These are phyloP conservation scores for Ustilago curta DNA, from an alignment of 1,284 basidiomycete species.

Conservation along the genomic window DNA sequence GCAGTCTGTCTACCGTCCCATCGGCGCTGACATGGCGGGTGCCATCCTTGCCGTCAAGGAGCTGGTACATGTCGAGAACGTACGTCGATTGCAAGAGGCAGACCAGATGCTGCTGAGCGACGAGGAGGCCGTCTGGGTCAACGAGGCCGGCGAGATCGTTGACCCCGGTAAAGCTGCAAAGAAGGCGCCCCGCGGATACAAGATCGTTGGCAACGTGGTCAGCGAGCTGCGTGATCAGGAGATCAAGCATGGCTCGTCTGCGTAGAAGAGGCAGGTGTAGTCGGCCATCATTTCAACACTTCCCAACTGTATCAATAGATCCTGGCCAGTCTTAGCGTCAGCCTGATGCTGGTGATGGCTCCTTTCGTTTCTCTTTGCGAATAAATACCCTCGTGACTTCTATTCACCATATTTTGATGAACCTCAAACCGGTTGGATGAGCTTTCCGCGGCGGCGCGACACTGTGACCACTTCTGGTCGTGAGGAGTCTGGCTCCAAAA, in stretches of 20 bases:
- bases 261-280: background rate
- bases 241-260: constrained; percentile 40
- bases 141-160: constrained; percentile 65
- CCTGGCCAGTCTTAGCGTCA: background rate
- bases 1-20: constrained; percentile 83
- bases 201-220: constrained; percentile 65
- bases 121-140: constrained; percentile 63
- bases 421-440: too few species aligned
- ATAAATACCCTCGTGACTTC: background rate
- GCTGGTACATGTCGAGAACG: constrained; percentile 85
- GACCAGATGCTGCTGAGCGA: constrained; percentile 51
- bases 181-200: constrained; percentile 67
- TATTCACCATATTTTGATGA: too few species aligned
- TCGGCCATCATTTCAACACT: background rate
- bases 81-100: constrained; percentile 69
- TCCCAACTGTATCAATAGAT: constrained; percentile 5
- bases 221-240: constrained; percentile 58
- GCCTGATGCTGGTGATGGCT: background rate
- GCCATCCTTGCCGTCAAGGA: constrained; percentile 86
- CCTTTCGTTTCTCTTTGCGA: constrained; percentile 6
- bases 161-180: constrained; percentile 60
- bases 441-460: too few species aligned
- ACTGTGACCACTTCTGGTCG: too few species aligned
- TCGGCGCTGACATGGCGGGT: constrained; percentile 80
- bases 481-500: too few species aligned